Evolutionary conservation across 1,139 yeast genomes (phyloP).

Genomic region (Nakaseomyces sp.): DNA sequence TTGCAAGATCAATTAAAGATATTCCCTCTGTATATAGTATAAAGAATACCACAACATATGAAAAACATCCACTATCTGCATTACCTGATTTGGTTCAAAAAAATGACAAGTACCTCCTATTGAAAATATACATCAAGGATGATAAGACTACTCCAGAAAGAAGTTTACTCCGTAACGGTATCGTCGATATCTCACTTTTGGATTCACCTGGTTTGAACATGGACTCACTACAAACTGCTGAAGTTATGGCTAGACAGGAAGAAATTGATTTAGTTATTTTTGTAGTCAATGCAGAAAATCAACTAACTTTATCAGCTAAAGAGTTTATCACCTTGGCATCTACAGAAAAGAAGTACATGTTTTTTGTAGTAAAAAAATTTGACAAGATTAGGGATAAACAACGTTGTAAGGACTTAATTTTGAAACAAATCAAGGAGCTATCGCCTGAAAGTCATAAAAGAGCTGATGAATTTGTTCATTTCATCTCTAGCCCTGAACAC

Average conservation of each 20-base stretch:
- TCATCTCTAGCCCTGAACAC: slow-evolving; percentile 58
- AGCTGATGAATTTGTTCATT: slow-evolving; percentile 86
- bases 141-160: slow-evolving; percentile 52
- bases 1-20: slow-evolving; percentile 27
- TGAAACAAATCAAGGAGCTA: slow-evolving; percentile 78
- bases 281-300: slow-evolving; percentile 94
- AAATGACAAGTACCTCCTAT: slow-evolving; percentile 59
- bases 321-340: slow-evolving; percentile 91
- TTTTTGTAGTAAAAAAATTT: slow-evolving; percentile 88
- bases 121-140: slow-evolving; percentile 79
- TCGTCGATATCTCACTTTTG: slow-evolving; percentile 81
- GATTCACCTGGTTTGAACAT: slow-evolving; percentile 97
- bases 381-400: slow-evolving; percentile 76
- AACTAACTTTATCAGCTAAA: slow-evolving; percentile 86
- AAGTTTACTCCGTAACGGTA: slow-evolving; percentile 78
- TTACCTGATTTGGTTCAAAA: slow-evolving; percentile 66
- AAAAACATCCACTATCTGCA: slow-evolving; percentile 43
- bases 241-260: slow-evolving; percentile 91
- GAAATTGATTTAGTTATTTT: slow-evolving; percentile 94
- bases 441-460: slow-evolving; percentile 90
- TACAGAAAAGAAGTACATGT: slow-evolving; percentile 81
- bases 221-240: slow-evolving; percentile 91
- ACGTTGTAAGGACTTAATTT: slow-evolving; percentile 63
- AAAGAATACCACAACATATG: slow-evolving; percentile 58
- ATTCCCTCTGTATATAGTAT: slow-evolving; percentile 40